These are phyloP conservation scores for Epichloe bromicola DNA, from an alignment of 2,329 filamentous ascomycete genomes.

Conservation along the genomic window DNA sequence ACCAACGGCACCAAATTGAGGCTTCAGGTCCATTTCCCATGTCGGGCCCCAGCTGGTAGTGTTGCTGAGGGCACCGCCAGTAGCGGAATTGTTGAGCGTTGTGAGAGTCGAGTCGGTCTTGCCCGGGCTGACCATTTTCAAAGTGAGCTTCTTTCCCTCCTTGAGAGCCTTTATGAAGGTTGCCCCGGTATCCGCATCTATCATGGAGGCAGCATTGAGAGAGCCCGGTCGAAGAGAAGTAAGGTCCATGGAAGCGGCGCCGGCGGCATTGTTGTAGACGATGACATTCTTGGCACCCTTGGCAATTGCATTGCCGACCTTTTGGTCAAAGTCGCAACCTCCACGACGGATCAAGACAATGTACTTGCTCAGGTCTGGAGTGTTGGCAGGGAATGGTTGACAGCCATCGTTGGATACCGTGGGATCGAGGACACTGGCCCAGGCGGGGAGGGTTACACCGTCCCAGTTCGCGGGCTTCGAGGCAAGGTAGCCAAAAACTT, in stretches of 20 bases:
- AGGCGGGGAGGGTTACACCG: constrained; percentile 34
- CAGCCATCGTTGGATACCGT: constrained; percentile 38
- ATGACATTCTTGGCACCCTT: constrained; percentile 48
- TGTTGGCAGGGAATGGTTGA: constrained; percentile 34
- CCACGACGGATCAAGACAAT: constrained; percentile 50
- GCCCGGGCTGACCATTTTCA: constrained; percentile 30
- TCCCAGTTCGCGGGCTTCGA: constrained; percentile 30
- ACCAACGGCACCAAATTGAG: constrained; percentile 42
- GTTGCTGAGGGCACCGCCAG: constrained; percentile 37
- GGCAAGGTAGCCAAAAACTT: constrained; percentile 29
- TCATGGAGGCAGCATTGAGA: constrained; percentile 27
- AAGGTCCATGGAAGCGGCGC: constrained; percentile 22
- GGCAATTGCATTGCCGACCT: constrained; percentile 38
- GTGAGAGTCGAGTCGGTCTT: constrained; percentile 18
- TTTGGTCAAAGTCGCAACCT: constrained; percentile 40
- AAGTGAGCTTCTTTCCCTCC: constrained; percentile 27
- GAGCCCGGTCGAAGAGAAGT: constrained; percentile 10
- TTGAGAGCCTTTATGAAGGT: constrained; percentile 31
- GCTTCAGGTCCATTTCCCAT: constrained; percentile 44
- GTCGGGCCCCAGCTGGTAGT: constrained; percentile 50
- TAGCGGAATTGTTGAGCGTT: constrained; percentile 18
- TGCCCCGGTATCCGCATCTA: constrained; percentile 27
- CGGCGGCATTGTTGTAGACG: constrained; percentile 42
- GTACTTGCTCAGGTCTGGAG: constrained; percentile 41
- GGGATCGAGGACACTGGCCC: constrained; percentile 36